A percentile compares a stretch with the other conserved stretches of the same genome.
phyloP scores from a whole-genome alignment of 768 basidiomycete genomes.

The Fomitopsis serialis region DNA sequence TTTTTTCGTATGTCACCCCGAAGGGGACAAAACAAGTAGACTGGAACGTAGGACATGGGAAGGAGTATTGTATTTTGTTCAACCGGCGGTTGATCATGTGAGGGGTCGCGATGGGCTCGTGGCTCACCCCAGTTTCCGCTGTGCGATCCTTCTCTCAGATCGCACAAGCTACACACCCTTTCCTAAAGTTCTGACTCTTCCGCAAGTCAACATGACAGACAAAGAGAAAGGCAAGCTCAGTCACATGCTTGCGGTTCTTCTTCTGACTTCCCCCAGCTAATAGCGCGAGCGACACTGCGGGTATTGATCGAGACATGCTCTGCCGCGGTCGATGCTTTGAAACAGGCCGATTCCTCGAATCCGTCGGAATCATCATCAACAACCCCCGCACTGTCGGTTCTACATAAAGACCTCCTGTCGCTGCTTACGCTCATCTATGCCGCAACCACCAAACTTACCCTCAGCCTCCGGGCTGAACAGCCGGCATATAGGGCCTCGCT shows the following conservation, averaged over 20 bases:
- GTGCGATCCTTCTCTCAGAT: too few relatives aligned
- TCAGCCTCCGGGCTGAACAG: slow-evolving; percentile 20
- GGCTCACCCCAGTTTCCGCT: too few relatives aligned
- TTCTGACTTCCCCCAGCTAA: slow-evolving; percentile 9
- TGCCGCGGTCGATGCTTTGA: slow-evolving; percentile 13
- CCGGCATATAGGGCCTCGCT: slow-evolving; percentile 19
- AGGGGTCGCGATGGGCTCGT: background rate
- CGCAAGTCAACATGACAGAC: slow-evolving; percentile 2
- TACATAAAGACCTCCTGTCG: slow-evolving; percentile 22
- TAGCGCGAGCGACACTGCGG: slow-evolving; percentile 13
- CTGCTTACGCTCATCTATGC: slow-evolving; percentile 24
- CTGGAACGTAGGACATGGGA: background rate
- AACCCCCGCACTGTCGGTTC: slow-evolving; percentile 8
- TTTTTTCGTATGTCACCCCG: slow-evolving; percentile 96
- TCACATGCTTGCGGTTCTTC: background rate
- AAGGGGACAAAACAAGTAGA: slow-evolving; percentile 52
- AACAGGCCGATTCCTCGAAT: slow-evolving; percentile 5
- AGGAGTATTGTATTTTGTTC: background rate
- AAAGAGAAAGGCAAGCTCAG: slow-evolving; percentile 12
- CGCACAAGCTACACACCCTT: background rate
- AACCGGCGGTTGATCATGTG: background rate
- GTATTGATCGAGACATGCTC: slow-evolving; percentile 15
- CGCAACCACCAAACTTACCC: slow-evolving; percentile 20
- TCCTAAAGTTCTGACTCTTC: too few relatives aligned
- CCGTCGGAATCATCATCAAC: slow-evolving; percentile 4